Evolutionary conservation across 2,329 filamentous ascomycete species (phyloP).

Genomic region (Tricladium varicosporioides): DNA sequence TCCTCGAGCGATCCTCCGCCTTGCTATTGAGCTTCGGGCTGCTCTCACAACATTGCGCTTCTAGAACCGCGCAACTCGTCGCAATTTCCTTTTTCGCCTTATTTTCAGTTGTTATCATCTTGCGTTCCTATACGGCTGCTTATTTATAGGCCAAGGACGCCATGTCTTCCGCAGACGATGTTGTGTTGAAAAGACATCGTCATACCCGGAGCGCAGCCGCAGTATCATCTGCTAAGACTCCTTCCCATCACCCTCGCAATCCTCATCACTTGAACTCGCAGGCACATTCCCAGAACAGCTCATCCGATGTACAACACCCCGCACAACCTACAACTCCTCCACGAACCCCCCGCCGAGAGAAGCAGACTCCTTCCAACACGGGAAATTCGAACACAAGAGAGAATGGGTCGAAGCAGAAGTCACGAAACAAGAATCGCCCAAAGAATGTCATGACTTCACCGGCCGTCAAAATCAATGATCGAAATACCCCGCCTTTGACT

Average conservation of each 20-base stretch:
- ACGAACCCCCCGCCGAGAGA: conserved; percentile 32
- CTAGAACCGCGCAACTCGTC: conserved; percentile 3
- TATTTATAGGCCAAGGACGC: conserved; percentile 48
- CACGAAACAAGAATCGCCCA: conserved; percentile 31
- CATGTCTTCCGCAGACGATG: conserved; percentile 43
- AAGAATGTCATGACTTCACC: conserved; percentile 34
- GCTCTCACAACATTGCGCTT: background rate
- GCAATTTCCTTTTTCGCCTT: conserved; percentile 5
- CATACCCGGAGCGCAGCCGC: conserved; percentile 31
- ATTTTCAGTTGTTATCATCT: conserved; percentile 20
- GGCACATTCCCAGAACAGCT: conserved; percentile 37
- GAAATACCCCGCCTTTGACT: conserved; percentile 28
- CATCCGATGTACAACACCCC: conserved; percentile 24
- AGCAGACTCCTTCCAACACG: conserved; percentile 18
- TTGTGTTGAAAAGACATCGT: conserved; percentile 37
- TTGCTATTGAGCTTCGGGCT: conserved; percentile 9
- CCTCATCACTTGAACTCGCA: conserved; percentile 44
- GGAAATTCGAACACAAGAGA: conserved; percentile 22
- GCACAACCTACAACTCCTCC: conserved; percentile 33
- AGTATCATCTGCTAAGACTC: conserved; percentile 22
- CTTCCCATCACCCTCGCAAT: conserved; percentile 38
- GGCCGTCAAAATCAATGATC: conserved; percentile 23
- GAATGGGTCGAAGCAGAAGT: conserved; percentile 32
- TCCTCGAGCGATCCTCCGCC: conserved; percentile 26
- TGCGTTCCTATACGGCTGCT: conserved; percentile 29